Base-by-base conservation (phyloP, 495 filamentous ascomycete genomes). In the Copromyces sp. region DNA sequence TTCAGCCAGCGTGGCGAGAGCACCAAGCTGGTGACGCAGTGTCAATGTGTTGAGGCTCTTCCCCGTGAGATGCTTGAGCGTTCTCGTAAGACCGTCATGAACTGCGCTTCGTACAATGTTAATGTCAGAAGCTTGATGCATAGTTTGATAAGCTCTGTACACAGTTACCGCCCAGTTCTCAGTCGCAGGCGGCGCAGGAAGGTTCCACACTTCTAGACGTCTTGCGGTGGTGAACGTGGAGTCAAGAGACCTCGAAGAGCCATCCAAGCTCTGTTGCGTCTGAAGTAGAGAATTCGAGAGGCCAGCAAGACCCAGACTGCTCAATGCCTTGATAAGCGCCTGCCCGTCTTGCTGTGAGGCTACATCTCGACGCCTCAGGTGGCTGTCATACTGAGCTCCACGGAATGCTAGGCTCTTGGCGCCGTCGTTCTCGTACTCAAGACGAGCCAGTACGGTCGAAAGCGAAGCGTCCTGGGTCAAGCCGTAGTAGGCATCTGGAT, bases 401-500 rank as follows among this genome's bases (percentile, higher is more conserved):
- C 94, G 91, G 75, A 97, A 97, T 17, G 95, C 88, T 45, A 99
- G 87, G 71, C 92, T 95, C 77, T 97, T 97, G 74, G 90, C 85
- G 0, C 94, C 94, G 74, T 95, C 90, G 61, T 89, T 87, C 82
- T 99, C 96, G 77, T 97, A 95, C 75, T 97, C 94, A n/a, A 98
- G 86, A 38, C 90, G 89, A 37, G 91, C 88, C 75, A 97, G 85
- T 9, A 98, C 90, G 0, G 91, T 91, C 17, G 86, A 83, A 47
- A 99, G 82, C 68, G 89, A 92, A 12, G 93, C 87, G 32, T 86
- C 87, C 79, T 96, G 92, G 68, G 91, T 87, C 29, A 98, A 90
- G n/a, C 95, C 95, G 77, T 99, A 98, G 79, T 94, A 98, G 20
- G 94, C 89, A 78, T 99, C 95, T 16, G 94, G 94, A 78, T 99